phyloP scores from a whole-genome alignment of 2,329 filamentous ascomycete genomes.

The Talaromyces rugulosus region DNA sequence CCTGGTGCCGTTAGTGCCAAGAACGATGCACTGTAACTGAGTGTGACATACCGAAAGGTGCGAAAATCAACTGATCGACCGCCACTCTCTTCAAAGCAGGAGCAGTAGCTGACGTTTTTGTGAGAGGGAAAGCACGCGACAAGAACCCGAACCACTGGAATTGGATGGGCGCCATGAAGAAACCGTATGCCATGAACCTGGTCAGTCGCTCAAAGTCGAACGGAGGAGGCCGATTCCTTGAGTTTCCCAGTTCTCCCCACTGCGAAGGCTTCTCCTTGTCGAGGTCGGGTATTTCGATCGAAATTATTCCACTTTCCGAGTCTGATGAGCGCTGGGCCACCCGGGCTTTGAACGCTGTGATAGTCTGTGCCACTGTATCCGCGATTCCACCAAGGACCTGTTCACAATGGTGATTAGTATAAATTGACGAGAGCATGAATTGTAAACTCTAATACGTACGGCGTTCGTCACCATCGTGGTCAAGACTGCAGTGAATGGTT shows the following conservation, averaged over 20 bases:
- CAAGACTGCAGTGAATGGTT: conserved; percentile 57
- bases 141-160: conserved; percentile 95
- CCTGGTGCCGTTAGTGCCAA: conserved; percentile 39
- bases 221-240: conserved; percentile 63
- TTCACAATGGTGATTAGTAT: conserved; percentile 2
- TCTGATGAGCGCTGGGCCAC: conserved; percentile 55
- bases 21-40: neutral
- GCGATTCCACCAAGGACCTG: conserved; percentile 85
- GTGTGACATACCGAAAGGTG: conserved; percentile 65
- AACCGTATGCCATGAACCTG: conserved; percentile 95
- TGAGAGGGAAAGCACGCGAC: conserved; percentile 75
- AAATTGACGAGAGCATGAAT: neutral
- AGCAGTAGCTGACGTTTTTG: conserved; percentile 66
- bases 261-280: conserved; percentile 72
- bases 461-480: conserved; percentile 99
- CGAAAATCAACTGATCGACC: conserved; percentile 89
- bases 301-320: conserved; percentile 63
- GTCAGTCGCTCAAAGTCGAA: conserved; percentile 96
- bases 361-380: conserved; percentile 90
- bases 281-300: conserved; percentile 85
- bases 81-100: conserved; percentile 87
- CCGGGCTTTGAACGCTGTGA: conserved; percentile 68
- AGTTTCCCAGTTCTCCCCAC: conserved; percentile 62
- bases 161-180: conserved; percentile 91
- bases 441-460: conserved; percentile 43